Conservation (phyloP, 1,139 yeast genomes). For the Hansenula anomala region DNA sequence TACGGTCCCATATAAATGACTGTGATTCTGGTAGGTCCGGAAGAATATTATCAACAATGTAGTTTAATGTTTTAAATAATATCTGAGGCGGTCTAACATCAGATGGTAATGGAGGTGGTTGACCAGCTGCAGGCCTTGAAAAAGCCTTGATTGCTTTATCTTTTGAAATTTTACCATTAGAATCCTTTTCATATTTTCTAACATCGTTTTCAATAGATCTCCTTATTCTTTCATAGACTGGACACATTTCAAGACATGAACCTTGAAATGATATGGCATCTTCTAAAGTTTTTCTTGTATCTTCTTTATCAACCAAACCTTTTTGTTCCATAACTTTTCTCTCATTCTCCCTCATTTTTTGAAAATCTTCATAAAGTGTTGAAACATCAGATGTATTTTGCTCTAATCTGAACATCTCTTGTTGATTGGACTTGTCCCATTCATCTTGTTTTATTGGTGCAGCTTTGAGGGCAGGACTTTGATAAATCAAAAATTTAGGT, state of each 20-base stretch:
- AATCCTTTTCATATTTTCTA: conserved; percentile 70
- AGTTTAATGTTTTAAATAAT: conserved; percentile 59
- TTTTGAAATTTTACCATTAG: conserved; percentile 58
- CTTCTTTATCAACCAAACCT: conserved; percentile 87
- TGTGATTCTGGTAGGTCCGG: conserved; percentile 78
- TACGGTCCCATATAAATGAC: conserved; percentile 96
- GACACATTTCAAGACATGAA: conserved; percentile 92
- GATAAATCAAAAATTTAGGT: conserved; percentile 31
- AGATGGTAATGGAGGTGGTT: conserved; percentile 95
- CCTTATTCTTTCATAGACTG: conserved; percentile 85
- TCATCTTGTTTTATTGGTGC: conserved; percentile 29
- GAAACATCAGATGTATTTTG: conserved; percentile 37
- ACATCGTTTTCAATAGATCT: conserved; percentile 88
- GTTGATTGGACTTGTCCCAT: conserved; percentile 59
- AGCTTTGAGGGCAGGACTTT: conserved; percentile 28
- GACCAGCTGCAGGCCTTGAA: conserved; percentile 97
- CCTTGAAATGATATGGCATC: conserved; percentile 90
- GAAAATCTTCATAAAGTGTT: conserved; percentile 54
- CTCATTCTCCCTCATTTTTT: conserved; percentile 71
- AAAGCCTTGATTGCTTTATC: conserved; percentile 82
- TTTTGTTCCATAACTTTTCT: conserved; percentile 73
- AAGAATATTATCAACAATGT: conserved; percentile 60
- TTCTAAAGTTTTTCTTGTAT: conserved; percentile 70
- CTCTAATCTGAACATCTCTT: conserved; percentile 40
- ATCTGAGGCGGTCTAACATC: conserved; percentile 93